phyloP scores from a whole-genome alignment of 2,329 filamentous ascomycete species.

The Leptographium wingfieldii region DNA sequence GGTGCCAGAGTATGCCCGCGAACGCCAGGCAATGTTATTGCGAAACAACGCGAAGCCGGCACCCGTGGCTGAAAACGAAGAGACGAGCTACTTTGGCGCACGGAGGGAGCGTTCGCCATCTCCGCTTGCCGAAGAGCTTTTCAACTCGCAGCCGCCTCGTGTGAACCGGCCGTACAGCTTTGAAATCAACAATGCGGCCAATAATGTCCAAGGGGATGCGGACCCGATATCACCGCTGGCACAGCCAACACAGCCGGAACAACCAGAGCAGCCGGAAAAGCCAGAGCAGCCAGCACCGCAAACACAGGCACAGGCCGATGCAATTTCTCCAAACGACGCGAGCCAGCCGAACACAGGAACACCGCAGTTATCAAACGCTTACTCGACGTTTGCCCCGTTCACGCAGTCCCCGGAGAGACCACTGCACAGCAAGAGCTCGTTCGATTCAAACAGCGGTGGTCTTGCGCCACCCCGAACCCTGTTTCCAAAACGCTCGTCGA shows the following conservation, averaged over 20 bases:
- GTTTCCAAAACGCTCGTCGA: slow-evolving; percentile 42
- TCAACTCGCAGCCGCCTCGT: not conserved
- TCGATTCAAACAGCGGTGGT: slow-evolving; percentile 31
- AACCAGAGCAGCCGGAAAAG: no score
- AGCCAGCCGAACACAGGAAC: not conserved
- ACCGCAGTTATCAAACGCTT: slow-evolving; percentile 13
- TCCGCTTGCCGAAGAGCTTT: slow-evolving; percentile 22
- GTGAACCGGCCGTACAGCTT: not conserved
- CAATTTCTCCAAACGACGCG: not conserved
- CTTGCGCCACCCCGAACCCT: slow-evolving; percentile 37
- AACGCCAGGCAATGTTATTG: slow-evolving; percentile 18
- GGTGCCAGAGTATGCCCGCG: slow-evolving; percentile 27
- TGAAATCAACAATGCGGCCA: not conserved
- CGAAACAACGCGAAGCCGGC: not conserved
- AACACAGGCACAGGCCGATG: not conserved
- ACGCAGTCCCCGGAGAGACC: slow-evolving; percentile 31
- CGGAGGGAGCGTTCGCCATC: slow-evolving; percentile 47
- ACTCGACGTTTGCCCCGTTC: slow-evolving; percentile 6
- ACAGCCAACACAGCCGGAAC: no score
- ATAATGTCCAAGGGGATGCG: not conserved
- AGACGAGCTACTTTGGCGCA: slow-evolving; percentile 34
- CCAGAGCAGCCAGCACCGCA: no score
- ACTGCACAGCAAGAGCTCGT: slow-evolving; percentile 27
- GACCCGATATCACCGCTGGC: not conserved
- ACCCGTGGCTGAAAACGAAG: slow-evolving; percentile 21